Base-by-base conservation (phyloP, 2,329 filamentous ascomycete genomes). In the Ophiostoma quercus region DNA sequence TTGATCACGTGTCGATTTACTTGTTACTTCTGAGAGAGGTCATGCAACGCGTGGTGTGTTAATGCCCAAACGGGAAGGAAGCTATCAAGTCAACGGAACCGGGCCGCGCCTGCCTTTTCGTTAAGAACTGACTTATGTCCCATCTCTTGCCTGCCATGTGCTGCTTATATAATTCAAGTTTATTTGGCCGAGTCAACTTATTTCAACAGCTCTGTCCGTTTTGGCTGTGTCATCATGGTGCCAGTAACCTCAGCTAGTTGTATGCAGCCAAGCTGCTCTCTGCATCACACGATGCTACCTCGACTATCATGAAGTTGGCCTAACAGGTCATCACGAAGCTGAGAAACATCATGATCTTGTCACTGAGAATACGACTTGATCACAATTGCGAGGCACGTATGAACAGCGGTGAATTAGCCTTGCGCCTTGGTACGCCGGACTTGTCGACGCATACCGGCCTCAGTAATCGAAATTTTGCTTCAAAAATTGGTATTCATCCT, bases 1-100 rank as follows among this genome's bases (percentile, higher is more conserved):
- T 29, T 29, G 57, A 34, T 62, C 25, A 34, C 57, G 57, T 34
- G 57, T 29, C 25, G 25, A 29, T 29, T 29, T 29, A n/a, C 25
- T 29, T 29, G 25, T 29, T 29, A 29, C 25, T 29, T 29, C 25
- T 29, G 25, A 29, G 25, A 29, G 25, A 29, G 2, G 25, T 29
- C 25, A 29, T 29, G 25, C 25, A 29, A 29, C 25, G 25, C 25
- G 25, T 29, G 39, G 60, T n/a, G 60, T 37, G 57, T 63, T 63
- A 37, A 37, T 63, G 8, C 60, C 60, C 32, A 37, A 63, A 63
- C 37, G 16, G 19, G 60, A 63, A 63, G 60, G 60, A 63, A 63
- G 60, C 60, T 57, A 25, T 12, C 25, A 29, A 29, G 8, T 11
- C 51, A 25, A 25, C 22, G 51, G 51, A 57, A 51, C 47, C 51